These are phyloP conservation scores for Botrytis porri DNA, from an alignment of 2,329 filamentous ascomycete species.

Conservation along the genomic window DNA sequence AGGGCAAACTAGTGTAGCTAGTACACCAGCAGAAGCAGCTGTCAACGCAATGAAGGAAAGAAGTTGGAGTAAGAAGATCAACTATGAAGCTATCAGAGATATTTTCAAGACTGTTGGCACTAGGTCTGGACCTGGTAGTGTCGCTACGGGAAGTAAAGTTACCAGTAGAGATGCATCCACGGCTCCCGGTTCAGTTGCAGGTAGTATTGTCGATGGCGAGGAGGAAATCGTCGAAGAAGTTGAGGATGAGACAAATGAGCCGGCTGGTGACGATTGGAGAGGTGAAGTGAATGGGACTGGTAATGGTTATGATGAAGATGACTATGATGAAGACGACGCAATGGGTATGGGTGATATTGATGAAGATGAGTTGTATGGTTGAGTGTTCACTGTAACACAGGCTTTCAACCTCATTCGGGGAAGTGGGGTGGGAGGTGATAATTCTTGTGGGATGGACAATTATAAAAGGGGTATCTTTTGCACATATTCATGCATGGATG, in stretches of 20 bases:
- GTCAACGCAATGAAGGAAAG: conserved; percentile 65
- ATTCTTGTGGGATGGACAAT: background rate
- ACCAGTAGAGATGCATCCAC: conserved; percentile 37
- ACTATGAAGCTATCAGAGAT: conserved; percentile 60
- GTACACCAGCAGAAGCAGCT: conserved; percentile 66
- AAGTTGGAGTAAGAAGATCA: conserved; percentile 71
- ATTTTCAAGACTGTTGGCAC: conserved; percentile 38
- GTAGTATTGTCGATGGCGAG: conserved; percentile 13
- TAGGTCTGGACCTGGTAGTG: conserved; percentile 48
- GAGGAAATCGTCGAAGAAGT: background rate
- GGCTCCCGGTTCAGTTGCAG: conserved; percentile 17
- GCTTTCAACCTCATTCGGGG: background rate
- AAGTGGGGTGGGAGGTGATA: background rate
- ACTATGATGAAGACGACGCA: conserved; percentile 13
- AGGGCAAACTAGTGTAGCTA: conserved; percentile 63
- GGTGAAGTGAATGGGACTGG: background rate
- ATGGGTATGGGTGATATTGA: conserved; percentile 17
- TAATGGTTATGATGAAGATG: conserved; percentile 11
- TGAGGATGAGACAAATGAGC: background rate
- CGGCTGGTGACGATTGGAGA: conserved; percentile 15
- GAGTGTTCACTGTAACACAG: background rate
- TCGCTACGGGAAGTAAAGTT: conserved; percentile 43
- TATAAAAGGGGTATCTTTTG: background rate
- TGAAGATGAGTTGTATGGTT: conserved; percentile 13
- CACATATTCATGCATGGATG: background rate